Evolutionary conservation across 176 grass and related monocot genomes (phyloP), one percentile per base, ranked within the genome.

Genomic region (Phoenix roebelenii): DNA sequence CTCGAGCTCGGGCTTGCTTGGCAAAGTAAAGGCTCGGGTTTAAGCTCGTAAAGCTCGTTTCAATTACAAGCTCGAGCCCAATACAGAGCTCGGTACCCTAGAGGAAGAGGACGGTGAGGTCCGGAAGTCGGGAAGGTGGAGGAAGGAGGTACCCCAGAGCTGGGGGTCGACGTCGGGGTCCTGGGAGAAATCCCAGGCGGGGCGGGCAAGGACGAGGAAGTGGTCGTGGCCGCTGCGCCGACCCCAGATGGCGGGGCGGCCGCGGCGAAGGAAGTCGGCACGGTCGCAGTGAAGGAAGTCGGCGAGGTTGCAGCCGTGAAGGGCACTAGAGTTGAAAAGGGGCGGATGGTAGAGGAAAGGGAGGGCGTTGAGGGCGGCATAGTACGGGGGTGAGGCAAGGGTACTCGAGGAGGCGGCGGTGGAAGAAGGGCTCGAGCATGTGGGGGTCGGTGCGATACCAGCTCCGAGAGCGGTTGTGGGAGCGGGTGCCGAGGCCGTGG

Each of bases 131-230:
- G 77, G 68, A 10, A 83, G 87, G 23, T 62, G 71, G 15, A 91
- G 58, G 50, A 96, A 96, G 19, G 81, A 83, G 25, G 67, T 73
- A 59, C 79, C 91, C 87, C 81, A 87, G 23, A 83, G 55, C 49
- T 64, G 65, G 0, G 80, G 49, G 12, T 80, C 74, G 23, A n/a
- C 20, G 0, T 4, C 1, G 18, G 24, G 83, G 25, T 52, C 20
- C 72, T 90, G 87, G 12, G 84, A 69, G 39, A 84, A 81, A 74
- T 96, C 92, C 92, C 92, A 96, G 18, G 81, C 78, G 3, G 79
- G 61, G 6, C 92, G 83, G 0, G 83, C 72, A 1, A 90, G 52
- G 39, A 85, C 70, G 15, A 96, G 49, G 77, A 96, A 96, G 14
- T 87, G 81, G 72, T 96, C 86, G 51, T 90, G 83, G 0, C 87